Evolutionary conservation across 345 rosid genomes (phyloP).

Genomic region (Eucalyptus sp.): DNA sequence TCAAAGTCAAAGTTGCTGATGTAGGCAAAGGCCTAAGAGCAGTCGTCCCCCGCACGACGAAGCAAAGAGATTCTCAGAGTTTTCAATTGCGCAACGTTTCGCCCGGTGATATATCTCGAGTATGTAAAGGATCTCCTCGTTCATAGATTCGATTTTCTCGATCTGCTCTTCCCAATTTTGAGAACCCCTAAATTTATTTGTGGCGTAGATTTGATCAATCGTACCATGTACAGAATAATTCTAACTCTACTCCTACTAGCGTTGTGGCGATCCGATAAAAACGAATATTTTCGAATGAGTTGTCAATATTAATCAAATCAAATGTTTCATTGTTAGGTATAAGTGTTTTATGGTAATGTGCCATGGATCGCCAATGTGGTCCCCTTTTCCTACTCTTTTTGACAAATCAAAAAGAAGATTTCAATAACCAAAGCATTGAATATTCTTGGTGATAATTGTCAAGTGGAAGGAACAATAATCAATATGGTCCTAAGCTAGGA

Average conservation of each 20-base stretch:
- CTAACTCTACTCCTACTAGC: accelerated
- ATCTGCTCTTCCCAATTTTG: background rate
- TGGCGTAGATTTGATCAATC: accelerated
- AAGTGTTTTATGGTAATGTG: background rate
- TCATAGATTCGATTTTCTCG: background rate
- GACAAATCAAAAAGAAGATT: background rate
- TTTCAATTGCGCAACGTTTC: background rate
- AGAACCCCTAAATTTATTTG: background rate
- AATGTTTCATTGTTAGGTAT: background rate
- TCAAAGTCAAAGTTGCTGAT: background rate
- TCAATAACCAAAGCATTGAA: background rate
- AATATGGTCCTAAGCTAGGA: background rate
- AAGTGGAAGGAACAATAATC: background rate
- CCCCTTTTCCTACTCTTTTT: too few relatives aligned
- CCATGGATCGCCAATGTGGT: background rate
- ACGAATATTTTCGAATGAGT: accelerated
- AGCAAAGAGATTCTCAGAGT: background rate
- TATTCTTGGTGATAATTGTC: background rate
- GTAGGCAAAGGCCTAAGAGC: accelerated
- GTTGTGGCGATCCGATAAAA: accelerated
- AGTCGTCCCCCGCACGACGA: background rate
- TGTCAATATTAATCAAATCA: background rate
- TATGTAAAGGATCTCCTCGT: background rate
- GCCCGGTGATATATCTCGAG: background rate
- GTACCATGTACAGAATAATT: accelerated